phyloP scores from a whole-genome alignment of 2,329 filamentous ascomycete species.

The Parastagonospora nodorum region DNA sequence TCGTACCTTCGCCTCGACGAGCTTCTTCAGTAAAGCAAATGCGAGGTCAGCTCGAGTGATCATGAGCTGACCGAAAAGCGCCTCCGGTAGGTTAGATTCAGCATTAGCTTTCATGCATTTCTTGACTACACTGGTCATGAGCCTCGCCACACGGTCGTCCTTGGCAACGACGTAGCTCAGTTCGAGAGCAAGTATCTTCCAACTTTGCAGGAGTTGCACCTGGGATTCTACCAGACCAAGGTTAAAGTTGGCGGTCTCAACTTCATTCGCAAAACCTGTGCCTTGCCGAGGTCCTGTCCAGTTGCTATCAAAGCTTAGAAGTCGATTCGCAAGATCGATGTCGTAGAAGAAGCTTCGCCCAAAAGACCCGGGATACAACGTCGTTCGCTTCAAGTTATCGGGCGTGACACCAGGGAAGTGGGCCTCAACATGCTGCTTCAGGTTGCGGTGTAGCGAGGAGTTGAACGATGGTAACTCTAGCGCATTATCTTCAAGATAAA shows the following conservation, averaged over 20 bases:
- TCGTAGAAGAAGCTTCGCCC: constrained; percentile 86
- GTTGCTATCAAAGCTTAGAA: constrained; percentile 76
- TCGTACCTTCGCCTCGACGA: constrained; percentile 64
- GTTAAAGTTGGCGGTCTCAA: constrained; percentile 87
- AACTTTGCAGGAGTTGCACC: constrained; percentile 82
- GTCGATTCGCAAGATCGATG: constrained; percentile 71
- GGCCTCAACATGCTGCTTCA: constrained; percentile 80
- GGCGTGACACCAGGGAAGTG: constrained; percentile 76
- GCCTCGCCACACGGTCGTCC: constrained; percentile 64
- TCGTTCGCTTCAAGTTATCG: constrained; percentile 79
- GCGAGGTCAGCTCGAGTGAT: constrained; percentile 79
- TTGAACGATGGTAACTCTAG: constrained; percentile 85
- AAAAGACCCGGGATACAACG: constrained; percentile 67
- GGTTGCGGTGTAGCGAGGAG: constrained; percentile 80
- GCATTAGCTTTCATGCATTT: constrained; percentile 82
- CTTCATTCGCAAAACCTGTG: constrained; percentile 79
- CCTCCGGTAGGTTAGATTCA: constrained; percentile 71
- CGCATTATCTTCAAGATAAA: constrained; percentile 79
- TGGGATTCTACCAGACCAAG: constrained; percentile 91
- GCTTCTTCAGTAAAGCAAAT: constrained; percentile 78
- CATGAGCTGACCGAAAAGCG: constrained; percentile 79
- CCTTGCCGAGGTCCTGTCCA: constrained; percentile 66
- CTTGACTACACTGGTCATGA: constrained; percentile 74
- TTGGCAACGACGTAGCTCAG: constrained; percentile 68
- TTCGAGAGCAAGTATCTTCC: constrained; percentile 86